Evolutionary conservation across 2,329 filamentous ascomycete species (phyloP), one percentile per base, ranked within the genome.

Genomic region (Calonectria pseudoturangicola): DNA sequence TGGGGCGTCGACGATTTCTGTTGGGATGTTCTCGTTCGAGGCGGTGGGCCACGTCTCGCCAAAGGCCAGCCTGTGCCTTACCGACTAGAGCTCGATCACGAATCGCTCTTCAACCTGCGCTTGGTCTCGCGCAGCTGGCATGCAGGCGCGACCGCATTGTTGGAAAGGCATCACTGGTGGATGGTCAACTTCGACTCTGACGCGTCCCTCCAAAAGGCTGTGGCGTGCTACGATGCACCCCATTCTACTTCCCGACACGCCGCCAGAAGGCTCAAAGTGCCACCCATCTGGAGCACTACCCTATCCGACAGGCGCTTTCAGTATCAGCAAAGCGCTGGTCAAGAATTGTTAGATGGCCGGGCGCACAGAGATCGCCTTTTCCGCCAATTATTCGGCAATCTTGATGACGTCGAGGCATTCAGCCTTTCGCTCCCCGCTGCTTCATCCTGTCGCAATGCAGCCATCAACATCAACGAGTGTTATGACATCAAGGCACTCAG

Each of bases 21-120:
- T 62, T 62, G 58, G 58, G 58, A 62, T 62, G 58, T 45, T 25
- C 39, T 62, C 58, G 18, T 62, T 27, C 54, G 54, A 58, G 54
- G 54, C 54, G 54, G 54, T 39, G 30, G 30, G 33, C 54, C 30
- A 21, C 54, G 54, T 18, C 54, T 58, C 54, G 58, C 58, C 36
- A 43, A 45, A n/a, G 58, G 58, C 39, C 58, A 62, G 39, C 58
- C 58, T 9, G 36, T 45, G 39, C 58, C 39, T 16, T 62, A 62
- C 58, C 21, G 43, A 25, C 27, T 62, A 39, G 43, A 18, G 21
- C 36, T 62, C 27, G 58, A 62, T 45, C 58, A 39, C 58, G 25
- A 62, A 45, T 43, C 58, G 36, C 58, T 62, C 9, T 30, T 27
- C 39, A 45, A 6, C 58, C 25, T 62, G 21, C 58, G 58, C 36